phyloP scores from a whole-genome alignment of 306 rosid species.

The Malus orientalis region DNA sequence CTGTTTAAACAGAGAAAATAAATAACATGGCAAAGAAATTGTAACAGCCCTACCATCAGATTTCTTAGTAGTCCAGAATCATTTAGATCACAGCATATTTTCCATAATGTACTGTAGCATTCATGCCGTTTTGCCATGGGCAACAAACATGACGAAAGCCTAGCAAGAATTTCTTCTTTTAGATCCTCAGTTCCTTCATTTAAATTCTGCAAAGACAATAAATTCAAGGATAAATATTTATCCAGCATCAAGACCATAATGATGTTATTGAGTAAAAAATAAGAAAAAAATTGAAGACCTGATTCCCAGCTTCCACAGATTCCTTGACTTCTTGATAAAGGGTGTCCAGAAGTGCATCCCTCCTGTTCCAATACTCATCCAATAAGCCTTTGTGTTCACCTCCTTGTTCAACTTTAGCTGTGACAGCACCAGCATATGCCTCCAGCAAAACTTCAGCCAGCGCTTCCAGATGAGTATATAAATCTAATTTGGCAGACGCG shows the following conservation, averaged over 20 bases:
- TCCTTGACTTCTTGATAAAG: conserved; percentile 61
- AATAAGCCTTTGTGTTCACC: conserved; percentile 72
- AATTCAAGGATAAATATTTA: conserved; percentile 22
- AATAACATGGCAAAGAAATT: conserved; percentile 7
- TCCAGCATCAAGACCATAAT: conserved; percentile 13
- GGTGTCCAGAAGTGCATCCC: conserved; percentile 68
- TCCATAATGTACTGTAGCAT: conserved; percentile 78
- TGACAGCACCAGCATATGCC: conserved; percentile 80
- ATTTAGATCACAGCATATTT: conserved; percentile 72
- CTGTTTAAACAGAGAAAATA: neutral
- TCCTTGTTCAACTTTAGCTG: conserved; percentile 71
- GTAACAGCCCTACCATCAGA: conserved; percentile 61
- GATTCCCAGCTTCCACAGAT: conserved; percentile 38
- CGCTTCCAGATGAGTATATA: conserved; percentile 61
- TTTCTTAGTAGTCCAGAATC: conserved; percentile 66
- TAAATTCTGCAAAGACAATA: conserved; percentile 44
- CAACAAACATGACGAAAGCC: conserved; percentile 52
- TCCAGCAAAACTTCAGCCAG: conserved; percentile 79
- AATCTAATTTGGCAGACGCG: conserved; percentile 45
- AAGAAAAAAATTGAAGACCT: conserved; percentile 32
- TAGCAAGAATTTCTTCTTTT: conserved; percentile 43
- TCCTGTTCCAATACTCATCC: conserved; percentile 78
- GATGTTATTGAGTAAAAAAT: neutral
- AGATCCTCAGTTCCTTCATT: conserved; percentile 43
- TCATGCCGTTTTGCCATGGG: conserved; percentile 80